Conservation (phyloP, 345 rosid species). For the Pseudoturritis turrita region DNA sequence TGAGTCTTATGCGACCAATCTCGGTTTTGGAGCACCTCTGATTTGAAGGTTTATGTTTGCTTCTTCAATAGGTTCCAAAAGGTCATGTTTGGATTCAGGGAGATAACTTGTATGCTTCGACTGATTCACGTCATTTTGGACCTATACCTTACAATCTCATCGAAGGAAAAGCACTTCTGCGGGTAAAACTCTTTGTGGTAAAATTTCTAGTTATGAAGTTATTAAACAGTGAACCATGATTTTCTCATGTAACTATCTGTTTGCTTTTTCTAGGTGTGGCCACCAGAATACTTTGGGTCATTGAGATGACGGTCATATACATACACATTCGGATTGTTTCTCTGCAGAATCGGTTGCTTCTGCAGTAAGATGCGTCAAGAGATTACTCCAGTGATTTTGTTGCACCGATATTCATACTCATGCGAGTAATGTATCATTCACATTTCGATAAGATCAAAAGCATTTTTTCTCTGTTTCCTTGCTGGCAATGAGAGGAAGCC, state of each 20-base stretch:
- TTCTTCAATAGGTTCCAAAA: constrained; percentile 52
- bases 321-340: neutral
- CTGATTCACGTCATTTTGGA: constrained; percentile 70
- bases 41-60: neutral
- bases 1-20: neutral
- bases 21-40: neutral
- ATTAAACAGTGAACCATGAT: neutral
- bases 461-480: neutral
- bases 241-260: neutral
- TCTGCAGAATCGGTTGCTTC: neutral
- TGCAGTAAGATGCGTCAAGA: neutral
- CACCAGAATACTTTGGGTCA: constrained; percentile 53
- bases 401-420: neutral
- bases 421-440: neutral
- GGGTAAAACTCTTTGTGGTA: constrained; percentile 44
- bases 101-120: constrained; percentile 70
- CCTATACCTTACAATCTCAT: constrained; percentile 78
- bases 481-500: neutral
- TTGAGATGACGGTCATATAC: constrained; percentile 25
- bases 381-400: neutral
- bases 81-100: constrained; percentile 95
- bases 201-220: neutral
- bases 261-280: constrained; percentile 54
- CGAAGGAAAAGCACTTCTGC: constrained; percentile 62
- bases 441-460: neutral